Evolutionary conservation across 2,329 filamentous ascomycete species (phyloP).

Genomic region (Trichoderma guizhouense): DNA sequence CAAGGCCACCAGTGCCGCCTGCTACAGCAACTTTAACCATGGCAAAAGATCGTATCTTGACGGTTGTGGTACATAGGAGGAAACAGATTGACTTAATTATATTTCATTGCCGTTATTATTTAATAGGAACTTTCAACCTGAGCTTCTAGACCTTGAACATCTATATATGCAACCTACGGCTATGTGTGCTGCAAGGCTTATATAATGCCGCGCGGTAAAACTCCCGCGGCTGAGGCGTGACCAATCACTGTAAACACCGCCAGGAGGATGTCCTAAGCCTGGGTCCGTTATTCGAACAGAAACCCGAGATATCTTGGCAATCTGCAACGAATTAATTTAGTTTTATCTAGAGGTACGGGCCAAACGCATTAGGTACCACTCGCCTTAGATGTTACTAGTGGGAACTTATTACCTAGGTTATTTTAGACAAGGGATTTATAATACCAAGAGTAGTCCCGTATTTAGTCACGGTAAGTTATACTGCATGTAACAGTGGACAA

Average conservation of each 20-base stretch:
- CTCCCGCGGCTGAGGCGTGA: not conserved
- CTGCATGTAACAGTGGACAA: not conserved
- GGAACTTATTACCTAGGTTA: not conserved
- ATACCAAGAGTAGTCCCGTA: not conserved
- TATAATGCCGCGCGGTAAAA: not conserved
- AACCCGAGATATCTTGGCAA: not conserved
- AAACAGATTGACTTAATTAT: not conserved
- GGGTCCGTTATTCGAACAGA: not conserved
- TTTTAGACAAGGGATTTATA: not conserved
- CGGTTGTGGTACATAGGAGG: not conserved
- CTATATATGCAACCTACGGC: not conserved
- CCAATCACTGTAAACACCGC: not conserved
- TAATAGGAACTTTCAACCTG: not conserved
- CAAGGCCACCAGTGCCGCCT: not conserved
- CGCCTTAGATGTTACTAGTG: not conserved
- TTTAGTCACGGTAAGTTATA: not conserved
- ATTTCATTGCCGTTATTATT: not conserved
- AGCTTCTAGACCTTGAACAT: not conserved
- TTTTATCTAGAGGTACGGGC: not conserved
- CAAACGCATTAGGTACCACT: not conserved
- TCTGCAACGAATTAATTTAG: not conserved
- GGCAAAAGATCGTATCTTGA: not conserved
- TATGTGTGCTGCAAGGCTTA: not conserved
- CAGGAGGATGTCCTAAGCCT: not conserved
- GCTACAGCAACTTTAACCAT: not conserved